Conservation (phyloP, 2,329 filamentous ascomycete genomes). For the Claviceps humidiphila region DNA sequence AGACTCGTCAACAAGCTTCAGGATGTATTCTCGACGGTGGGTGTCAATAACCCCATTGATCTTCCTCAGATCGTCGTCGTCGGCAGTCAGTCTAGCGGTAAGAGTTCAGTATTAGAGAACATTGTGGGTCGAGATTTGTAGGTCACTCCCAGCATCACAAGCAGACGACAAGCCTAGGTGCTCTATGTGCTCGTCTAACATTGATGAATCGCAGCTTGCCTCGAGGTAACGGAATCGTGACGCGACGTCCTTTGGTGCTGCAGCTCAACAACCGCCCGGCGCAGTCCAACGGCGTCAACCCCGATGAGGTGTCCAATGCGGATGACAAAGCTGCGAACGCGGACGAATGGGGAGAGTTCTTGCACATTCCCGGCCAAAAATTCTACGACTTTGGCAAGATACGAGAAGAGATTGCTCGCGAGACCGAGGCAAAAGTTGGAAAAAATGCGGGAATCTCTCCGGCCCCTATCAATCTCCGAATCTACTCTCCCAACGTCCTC, state of each 20-base stretch:
- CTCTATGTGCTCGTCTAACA: background rate
- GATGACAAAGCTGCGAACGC: constrained; percentile 79
- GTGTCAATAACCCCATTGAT: constrained; percentile 98
- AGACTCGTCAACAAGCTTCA: constrained; percentile 96
- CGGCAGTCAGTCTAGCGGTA: constrained; percentile 96
- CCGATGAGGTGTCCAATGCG: constrained; percentile 49
- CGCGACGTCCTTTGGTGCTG: constrained; percentile 85
- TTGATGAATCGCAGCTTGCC: constrained; percentile 53
- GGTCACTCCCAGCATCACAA: constrained; percentile 23
- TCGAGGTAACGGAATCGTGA: constrained; percentile 94
- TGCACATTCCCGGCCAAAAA: constrained; percentile 94
- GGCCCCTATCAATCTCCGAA: constrained; percentile 90
- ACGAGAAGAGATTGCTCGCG: constrained; percentile 88
- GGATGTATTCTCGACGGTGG: constrained; percentile 97
- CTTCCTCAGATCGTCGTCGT: constrained; percentile 96
- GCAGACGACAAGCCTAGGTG: background rate
- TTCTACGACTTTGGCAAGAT: constrained; percentile 98
- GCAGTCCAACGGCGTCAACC: constrained; percentile 60
- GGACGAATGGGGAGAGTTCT: constrained; percentile 97
- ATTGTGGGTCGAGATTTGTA: constrained; percentile 98
- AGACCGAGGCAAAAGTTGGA: constrained; percentile 94
- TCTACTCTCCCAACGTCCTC: constrained; percentile 96
- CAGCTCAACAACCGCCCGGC: constrained; percentile 89
- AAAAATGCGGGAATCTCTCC: constrained; percentile 94
- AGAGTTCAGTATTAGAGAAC: constrained; percentile 97